Evolutionary conservation across 1,139 yeast species (phyloP), one percentile per base, ranked within the genome.

Genomic region (Meyerozyma sp.): DNA sequence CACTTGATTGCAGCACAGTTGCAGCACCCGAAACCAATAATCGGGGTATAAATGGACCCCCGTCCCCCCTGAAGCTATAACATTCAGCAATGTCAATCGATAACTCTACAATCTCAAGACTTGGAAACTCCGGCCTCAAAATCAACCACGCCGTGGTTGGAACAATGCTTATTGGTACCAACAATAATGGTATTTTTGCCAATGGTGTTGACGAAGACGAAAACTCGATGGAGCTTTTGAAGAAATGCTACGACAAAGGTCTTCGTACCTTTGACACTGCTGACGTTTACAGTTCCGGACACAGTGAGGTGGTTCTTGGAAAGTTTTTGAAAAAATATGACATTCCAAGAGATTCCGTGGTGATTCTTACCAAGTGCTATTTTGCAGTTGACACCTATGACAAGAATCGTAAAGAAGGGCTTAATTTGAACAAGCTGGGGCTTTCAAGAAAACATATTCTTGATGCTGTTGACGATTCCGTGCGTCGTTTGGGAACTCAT

Each of bases 191-290:
- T n/a, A 20, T 25, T n/a, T 21, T 21, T 21, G 23, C 23, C 5
- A 21, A 21, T 21, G 23, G 23, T 21, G 23, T 21, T 21, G 23
- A 21, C 8, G 37, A 21, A 2, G 37, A 34, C 26, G 26, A 34
- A 9, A 27, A 34, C 13, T 34, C 37, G 26, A 27, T 27, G 26
- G 23, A 1, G 2, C 3, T 34, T 21, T 34, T 34, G 37, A 34
- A 34, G 16, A 62, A 63, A 46, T 75, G 79, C 34, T 79, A 79
- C 54, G 69, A 65, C 45, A 45, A 40, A 27, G 84, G 84, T 1
- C 54, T 80, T 16, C 63, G 84, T 47, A 77, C 84, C 3, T 78
- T 64, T 51, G 81, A 77, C 48, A 76, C 81, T 11, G 81, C 81
- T 5, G 70, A 76, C 52, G 57, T 63, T 26, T 76, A 76, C 54